phyloP scores from a whole-genome alignment of 192 early-diverging fungal genomes.

The Umbelopsis ramanniana region DNA sequence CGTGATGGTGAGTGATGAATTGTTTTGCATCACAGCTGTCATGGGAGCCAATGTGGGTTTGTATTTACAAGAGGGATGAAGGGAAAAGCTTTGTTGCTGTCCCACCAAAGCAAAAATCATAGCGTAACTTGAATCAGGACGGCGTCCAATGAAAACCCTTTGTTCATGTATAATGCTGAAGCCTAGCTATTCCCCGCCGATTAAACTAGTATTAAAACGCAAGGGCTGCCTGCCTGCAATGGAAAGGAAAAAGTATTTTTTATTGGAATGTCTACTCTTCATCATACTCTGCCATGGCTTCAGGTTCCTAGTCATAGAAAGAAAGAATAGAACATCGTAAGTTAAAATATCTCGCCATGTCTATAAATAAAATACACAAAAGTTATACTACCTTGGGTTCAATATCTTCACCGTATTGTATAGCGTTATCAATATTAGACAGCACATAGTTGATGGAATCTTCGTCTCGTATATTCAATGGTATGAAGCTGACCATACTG shows the following conservation, averaged over 20 bases:
- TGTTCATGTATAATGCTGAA: not conserved
- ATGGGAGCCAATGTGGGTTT: not conserved
- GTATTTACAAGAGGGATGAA: constrained; percentile 26
- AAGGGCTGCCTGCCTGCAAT: no score
- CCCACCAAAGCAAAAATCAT: not conserved
- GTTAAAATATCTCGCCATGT: not conserved
- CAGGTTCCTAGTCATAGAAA: constrained; percentile 31
- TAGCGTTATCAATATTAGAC: constrained; percentile 90
- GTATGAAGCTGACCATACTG: constrained; percentile 96
- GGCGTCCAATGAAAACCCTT: constrained; percentile 8
- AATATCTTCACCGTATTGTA: constrained; percentile 97
- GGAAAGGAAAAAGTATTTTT: not conserved
- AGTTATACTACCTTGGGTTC: constrained; percentile 86
- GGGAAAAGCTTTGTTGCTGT: not conserved
- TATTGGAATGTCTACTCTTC: not conserved
- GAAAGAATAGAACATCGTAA: not conserved
- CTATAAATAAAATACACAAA: constrained; percentile 10
- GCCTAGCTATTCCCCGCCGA: not conserved
- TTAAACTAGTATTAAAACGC: not conserved
- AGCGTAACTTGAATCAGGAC: constrained; percentile 4
- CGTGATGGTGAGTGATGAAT: not conserved
- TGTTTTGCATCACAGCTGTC: constrained; percentile 14
- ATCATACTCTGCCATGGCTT: constrained; percentile 35
- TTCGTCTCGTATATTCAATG: constrained; percentile 93
- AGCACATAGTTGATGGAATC: constrained; percentile 88